These are phyloP conservation scores for Geranomyces michiganensis DNA, from an alignment of 192 early-diverging fungal species.

Conservation along the genomic window DNA sequence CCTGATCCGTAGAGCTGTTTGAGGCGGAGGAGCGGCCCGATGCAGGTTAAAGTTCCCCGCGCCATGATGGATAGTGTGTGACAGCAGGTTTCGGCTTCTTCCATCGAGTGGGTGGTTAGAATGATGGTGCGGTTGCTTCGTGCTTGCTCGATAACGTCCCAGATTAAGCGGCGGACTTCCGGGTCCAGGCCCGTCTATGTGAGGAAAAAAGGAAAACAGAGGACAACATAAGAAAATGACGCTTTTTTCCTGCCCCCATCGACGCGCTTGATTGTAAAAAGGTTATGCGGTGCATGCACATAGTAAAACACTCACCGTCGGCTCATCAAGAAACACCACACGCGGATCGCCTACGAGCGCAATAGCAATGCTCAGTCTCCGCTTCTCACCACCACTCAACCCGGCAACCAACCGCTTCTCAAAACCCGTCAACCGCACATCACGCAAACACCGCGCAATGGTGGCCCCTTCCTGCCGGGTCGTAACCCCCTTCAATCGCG, in stretches of 20 bases:
- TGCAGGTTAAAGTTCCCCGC: conserved; percentile 70
- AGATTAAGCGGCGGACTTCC: conserved; percentile 73
- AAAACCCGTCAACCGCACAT: conserved; percentile 61
- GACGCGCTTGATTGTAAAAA: no score
- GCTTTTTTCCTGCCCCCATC: no score
- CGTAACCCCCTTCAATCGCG: conserved; percentile 71
- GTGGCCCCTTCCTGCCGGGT: conserved; percentile 52
- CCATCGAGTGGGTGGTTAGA: conserved; percentile 76
- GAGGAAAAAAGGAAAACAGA: background rate
- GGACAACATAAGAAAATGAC: background rate
- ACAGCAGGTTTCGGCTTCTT: conserved; percentile 80
- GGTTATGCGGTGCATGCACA: no score
- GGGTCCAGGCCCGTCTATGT: conserved; percentile 69
- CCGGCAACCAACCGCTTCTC: conserved; percentile 61
- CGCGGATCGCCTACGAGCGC: conserved; percentile 56
- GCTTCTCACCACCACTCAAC: conserved; percentile 75
- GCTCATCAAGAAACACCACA: conserved; percentile 82
- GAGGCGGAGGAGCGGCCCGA: conserved; percentile 63
- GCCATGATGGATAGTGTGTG: conserved; percentile 79
- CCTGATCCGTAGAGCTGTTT: conserved; percentile 74
- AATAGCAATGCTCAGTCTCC: conserved; percentile 57
- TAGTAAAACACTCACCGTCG: conserved; percentile 44
- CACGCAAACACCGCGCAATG: conserved; percentile 47
- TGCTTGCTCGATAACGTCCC: conserved; percentile 69
- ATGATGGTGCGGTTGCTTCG: conserved; percentile 66